Evolutionary conservation across 108 stramenopile species (phyloP).

Genomic region (Nitzschia sp.): DNA sequence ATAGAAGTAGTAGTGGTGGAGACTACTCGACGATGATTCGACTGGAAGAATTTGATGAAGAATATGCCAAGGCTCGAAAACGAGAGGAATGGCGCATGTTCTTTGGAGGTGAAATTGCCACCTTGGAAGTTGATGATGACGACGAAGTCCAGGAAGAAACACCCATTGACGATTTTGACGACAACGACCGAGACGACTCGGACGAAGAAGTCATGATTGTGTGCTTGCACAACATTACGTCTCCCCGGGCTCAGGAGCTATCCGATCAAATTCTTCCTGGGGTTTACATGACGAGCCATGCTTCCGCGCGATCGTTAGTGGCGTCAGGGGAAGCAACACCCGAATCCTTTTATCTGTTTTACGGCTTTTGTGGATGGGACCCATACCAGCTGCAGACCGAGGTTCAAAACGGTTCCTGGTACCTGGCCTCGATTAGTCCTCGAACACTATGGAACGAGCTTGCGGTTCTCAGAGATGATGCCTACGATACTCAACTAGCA

Average conservation of each 20-base stretch:
- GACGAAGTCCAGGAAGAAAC: slow-evolving; percentile 49
- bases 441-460: slow-evolving; percentile 39
- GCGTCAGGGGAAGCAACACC: slow-evolving; percentile 30
- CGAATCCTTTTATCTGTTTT: slow-evolving; percentile 45
- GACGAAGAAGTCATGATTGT: slow-evolving; percentile 35
- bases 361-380: slow-evolving; percentile 65
- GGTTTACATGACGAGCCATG: slow-evolving; percentile 44
- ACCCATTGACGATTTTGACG: slow-evolving; percentile 2
- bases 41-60: slow-evolving; percentile 4
- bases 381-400: slow-evolving; percentile 49
- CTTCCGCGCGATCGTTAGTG: slow-evolving; percentile 42
- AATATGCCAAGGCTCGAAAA: background rate
- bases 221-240: slow-evolving; percentile 47
- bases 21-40: background rate
- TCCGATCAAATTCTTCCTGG: slow-evolving; percentile 46
- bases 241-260: slow-evolving; percentile 27
- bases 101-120: slow-evolving; percentile 64
- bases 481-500: slow-evolving; percentile 46
- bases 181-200: slow-evolving; percentile 3
- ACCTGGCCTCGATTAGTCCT: slow-evolving; percentile 45
- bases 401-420: slow-evolving; percentile 53
- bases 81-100: slow-evolving; percentile 36
- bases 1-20: no score
- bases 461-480: slow-evolving; percentile 2
- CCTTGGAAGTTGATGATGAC: slow-evolving; percentile 14